A percentile compares a stretch with the other conserved stretches of the same genome.
phyloP scores from a whole-genome alignment of 2,329 filamentous ascomycete species.

The Capronia epimyces region DNA sequence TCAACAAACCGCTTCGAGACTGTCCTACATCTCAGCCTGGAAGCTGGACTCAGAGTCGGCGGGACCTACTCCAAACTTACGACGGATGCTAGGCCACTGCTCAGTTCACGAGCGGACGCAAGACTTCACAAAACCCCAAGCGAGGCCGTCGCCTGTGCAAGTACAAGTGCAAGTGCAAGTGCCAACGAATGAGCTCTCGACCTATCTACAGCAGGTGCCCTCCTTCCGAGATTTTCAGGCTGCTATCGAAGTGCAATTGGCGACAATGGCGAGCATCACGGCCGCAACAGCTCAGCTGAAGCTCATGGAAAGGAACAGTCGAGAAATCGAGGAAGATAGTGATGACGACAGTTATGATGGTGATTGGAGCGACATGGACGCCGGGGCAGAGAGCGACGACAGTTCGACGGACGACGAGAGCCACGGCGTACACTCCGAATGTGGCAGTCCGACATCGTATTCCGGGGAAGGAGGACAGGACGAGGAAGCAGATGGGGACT shows the following conservation, averaged over 20 bases:
- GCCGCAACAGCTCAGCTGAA: background rate
- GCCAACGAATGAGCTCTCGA: conserved; percentile 7
- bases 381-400: conserved; percentile 18
- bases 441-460: conserved; percentile 15
- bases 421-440: conserved; percentile 11
- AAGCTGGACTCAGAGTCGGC: conserved; percentile 19
- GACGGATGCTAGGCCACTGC: conserved; percentile 22
- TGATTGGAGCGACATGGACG: conserved; percentile 16
- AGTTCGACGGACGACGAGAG: conserved; percentile 22
- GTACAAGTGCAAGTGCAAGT: background rate
- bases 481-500: conserved; percentile 11
- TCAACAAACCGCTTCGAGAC: conserved; percentile 9
- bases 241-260: conserved; percentile 20
- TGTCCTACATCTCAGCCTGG: conserved; percentile 20
- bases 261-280: conserved; percentile 12
- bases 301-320: background rate
- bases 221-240: conserved; percentile 23
- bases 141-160: background rate
- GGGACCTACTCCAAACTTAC: conserved; percentile 17
- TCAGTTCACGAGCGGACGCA: conserved; percentile 19
- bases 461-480: background rate
- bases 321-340: conserved; percentile 3
- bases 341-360: conserved; percentile 16
- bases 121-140: background rate
- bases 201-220: conserved; percentile 17